phyloP scores from a whole-genome alignment of 1,284 basidiomycete species.

The Irpex lacteus region DNA sequence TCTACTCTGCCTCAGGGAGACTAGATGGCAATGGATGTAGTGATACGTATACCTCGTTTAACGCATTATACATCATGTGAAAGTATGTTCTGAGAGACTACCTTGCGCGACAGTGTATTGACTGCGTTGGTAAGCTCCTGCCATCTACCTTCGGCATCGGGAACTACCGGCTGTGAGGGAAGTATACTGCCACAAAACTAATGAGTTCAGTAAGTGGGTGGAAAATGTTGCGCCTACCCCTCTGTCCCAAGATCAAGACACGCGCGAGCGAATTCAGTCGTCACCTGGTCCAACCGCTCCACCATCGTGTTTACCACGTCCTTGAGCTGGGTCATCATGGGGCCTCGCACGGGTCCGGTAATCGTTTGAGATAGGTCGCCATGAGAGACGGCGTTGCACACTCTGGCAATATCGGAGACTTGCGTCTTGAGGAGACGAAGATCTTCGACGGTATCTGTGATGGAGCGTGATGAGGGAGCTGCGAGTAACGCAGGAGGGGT shows the following conservation, averaged over 20 bases:
- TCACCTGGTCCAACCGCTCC: background rate
- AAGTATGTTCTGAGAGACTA: too few species aligned
- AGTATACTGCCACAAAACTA: too few species aligned
- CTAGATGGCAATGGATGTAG: background rate
- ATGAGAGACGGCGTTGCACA: background rate
- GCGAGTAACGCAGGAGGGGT: too few species aligned
- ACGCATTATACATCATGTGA: too few species aligned
- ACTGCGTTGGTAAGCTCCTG: too few species aligned
- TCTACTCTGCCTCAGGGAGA: too few species aligned
- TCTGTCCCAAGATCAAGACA: background rate
- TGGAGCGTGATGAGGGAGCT: background rate
- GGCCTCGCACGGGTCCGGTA: background rate
- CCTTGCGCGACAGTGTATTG: too few species aligned
- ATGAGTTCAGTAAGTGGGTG: too few species aligned
- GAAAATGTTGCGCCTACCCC: too few species aligned
- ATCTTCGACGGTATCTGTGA: conserved; percentile 63
- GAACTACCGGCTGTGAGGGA: too few species aligned
- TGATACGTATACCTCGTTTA: background rate
- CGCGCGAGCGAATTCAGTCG: background rate
- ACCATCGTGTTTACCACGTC: background rate
- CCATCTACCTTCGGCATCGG: too few species aligned
- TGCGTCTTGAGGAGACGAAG: conserved; percentile 82
- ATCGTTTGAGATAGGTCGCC: background rate
- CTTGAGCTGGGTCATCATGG: background rate
- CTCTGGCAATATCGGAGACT: conserved; percentile 61